Base-by-base conservation (phyloP, 2,329 filamentous ascomycete species). In the Beauveria sp. region DNA sequence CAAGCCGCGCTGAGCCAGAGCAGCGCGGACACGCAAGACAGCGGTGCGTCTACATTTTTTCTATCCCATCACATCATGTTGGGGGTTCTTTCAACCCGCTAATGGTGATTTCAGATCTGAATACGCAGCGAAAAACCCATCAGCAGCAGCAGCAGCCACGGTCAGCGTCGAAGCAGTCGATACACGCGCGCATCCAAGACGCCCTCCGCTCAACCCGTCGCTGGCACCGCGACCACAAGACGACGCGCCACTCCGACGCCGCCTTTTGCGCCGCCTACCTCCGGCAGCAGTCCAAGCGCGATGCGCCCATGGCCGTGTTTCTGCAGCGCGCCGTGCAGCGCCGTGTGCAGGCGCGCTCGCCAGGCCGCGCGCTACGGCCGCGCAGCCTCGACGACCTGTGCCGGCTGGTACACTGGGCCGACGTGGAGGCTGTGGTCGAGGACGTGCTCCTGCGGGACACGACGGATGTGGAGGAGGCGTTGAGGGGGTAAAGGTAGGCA, bases 221-320 rank as follows among this genome's bases (percentile, higher is more conserved):
- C 44, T 76, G 74, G 74, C 73, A 76, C 63, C 67, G 67, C 30
- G 73, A 75, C 34, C 71, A 73, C 66, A 75, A 75, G 58, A 69
- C 64, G 6, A 75, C 72, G 2, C 52, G 46, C 28, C 63, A 69
- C 46, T 40, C 63, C n/a, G 84, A 75, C 37, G 66, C 65, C 18
- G 59, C 63, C 10, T 76, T 75, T 55, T 66, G 67, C 28, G 62
- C 63, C 18, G 67, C 65, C 24, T 76, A 76, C 57, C 68, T 76
- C 55, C 68, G 64, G 58, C 71, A 75, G 59, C 74, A 76, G 59
- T 70, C 69, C 1, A 71, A 71, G 57, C 68, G 74, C 24, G 74
- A 76, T 48, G 64, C 70, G 8, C 54, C 55, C 43, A 66, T 76
- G 64, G 73, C 72, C 14, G 67, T 71, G 14, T 64, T 71, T 54